phyloP scores from a whole-genome alignment of 108 stramenopile genomes.

The Nitzschia sp. region DNA sequence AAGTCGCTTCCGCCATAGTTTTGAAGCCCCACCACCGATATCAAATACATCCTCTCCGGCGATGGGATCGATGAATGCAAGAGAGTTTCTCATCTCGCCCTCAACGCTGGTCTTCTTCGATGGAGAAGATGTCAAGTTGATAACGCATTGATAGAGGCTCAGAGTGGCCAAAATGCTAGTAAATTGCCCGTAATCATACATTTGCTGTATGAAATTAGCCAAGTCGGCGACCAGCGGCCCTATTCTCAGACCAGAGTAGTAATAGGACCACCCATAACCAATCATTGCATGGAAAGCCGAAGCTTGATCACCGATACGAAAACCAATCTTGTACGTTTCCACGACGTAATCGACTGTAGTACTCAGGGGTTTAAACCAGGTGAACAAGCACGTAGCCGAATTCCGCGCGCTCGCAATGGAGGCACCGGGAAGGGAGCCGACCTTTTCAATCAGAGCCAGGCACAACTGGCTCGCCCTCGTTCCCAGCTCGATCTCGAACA shows the following conservation, averaged over 20 bases:
- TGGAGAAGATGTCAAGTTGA: constrained; percentile 1
- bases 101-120: neutral
- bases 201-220: neutral
- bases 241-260: neutral
- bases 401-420: neutral
- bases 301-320: neutral
- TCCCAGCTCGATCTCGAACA: neutral
- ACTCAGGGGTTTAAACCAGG: neutral
- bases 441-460: no score
- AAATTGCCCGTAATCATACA: neutral
- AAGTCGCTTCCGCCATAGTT: neutral
- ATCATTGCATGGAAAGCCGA: neutral
- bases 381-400: neutral
- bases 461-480: neutral
- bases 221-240: neutral
- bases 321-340: neutral
- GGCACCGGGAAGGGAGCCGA: no score
- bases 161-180: neutral
- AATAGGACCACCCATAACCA: neutral
- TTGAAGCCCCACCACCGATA: constrained; percentile 4
- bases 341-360: neutral
- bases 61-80: neutral
- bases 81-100: no score
- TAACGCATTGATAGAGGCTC: neutral
- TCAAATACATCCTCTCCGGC: neutral